Evolutionary conservation across 1,284 basidiomycete genomes (phyloP), one percentile per base, ranked within the genome.

Genomic region (Pseudozyma pruni): DNA sequence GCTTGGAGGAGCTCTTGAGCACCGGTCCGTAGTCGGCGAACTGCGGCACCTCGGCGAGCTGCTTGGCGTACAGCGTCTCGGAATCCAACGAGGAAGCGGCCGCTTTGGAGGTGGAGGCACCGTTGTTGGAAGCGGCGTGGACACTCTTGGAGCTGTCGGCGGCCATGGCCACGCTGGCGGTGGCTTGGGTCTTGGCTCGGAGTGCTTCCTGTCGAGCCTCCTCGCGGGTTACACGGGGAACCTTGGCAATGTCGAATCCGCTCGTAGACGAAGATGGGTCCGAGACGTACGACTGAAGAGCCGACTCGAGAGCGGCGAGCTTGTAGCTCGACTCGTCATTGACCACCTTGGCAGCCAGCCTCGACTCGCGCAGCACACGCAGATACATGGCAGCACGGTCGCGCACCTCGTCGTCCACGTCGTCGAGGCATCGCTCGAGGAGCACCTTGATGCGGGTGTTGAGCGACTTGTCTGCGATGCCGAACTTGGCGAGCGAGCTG

Each of bases 321-420:
- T 80, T 73, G 63, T 71, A 81, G 52, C 58, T 60, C 17, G 49
- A 78, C 91, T 94, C 94, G 84, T 97, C 93, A 84, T 91, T 93
- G 69, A 97, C 89, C 80, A 94, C 95, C 31, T 88, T 87, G 75
- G 92, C 89, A 7, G 92, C 92, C 55, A 99, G 85, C 14, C 87
- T 84, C 68, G 90, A 88, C 81, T 92, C 91, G 71, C 90, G 87
- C 76, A 97, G 88, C 8, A 92, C 53, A 22, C 72, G 69, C 87
- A 84, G 89, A 84, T 96, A 98, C 84, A 98, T 88, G 10, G 95
- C 93, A 6, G 95, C 96, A 60, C 96, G 91, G 83, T 99, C 96
- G 50, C 96, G 90, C 62, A 99, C 96, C 86, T 99, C 96, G 81
- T 99, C 96, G 69, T 98, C 96, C 17, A 98, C 93, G 83, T 99